A percentile compares a stretch with the other conserved stretches of the same genome.
Conservation (phyloP, 2,329 filamentous ascomycete species). For the Epichloe elymi region DNA sequence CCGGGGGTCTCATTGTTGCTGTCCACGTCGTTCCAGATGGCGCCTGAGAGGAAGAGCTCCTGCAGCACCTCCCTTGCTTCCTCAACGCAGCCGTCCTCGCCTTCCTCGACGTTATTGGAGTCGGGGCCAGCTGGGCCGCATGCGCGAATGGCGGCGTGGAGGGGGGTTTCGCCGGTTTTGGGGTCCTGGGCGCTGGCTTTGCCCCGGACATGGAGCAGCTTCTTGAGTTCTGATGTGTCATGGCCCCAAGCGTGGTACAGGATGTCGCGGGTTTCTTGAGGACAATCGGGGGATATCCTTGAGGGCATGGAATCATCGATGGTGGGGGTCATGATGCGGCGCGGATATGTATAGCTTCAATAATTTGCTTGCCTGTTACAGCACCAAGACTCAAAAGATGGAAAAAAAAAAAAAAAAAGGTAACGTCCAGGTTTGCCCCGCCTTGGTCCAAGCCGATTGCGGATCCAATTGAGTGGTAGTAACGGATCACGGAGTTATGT, state of each 20-base stretch:
- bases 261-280: conserved; percentile 35
- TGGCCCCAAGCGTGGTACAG: conserved; percentile 43
- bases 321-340: conserved; percentile 8
- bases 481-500: no score
- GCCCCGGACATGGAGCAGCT: conserved; percentile 51
- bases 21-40: conserved; percentile 96
- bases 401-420: neutral
- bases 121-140: conserved; percentile 34
- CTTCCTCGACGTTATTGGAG: conserved; percentile 15
- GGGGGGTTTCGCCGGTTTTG: conserved; percentile 71
- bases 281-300: conserved; percentile 41
- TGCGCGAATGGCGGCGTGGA: conserved; percentile 81
- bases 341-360: neutral
- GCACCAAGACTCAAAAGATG: neutral
- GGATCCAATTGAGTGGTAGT: no score
- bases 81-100: conserved; percentile 34
- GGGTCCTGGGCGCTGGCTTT: conserved; percentile 68
- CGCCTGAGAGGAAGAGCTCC: conserved; percentile 72
- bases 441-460: neutral
- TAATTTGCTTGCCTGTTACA: neutral
- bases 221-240: conserved; percentile 53
- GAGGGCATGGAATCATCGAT: conserved; percentile 37
- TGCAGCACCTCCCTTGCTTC: conserved; percentile 55
- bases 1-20: conserved; percentile 78
- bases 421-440: neutral